Evolutionary conservation across 1,139 yeast genomes (phyloP).

Genomic region (Suhomyces kunorum): DNA sequence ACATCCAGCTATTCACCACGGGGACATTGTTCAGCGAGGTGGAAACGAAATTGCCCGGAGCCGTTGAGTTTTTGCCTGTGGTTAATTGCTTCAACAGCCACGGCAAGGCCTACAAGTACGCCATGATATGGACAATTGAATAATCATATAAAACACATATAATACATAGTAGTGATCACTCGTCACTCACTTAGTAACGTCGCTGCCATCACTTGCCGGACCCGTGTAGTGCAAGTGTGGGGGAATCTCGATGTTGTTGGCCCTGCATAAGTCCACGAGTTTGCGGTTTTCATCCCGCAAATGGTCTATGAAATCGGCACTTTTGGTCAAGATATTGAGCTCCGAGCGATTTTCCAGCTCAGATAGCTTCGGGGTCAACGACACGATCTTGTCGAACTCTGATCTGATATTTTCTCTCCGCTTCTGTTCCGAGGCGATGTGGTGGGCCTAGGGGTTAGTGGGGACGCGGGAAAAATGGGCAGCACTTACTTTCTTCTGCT

Average conservation of each 20-base stretch:
- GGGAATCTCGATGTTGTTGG: conserved; percentile 42
- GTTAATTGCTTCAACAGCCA: conserved; percentile 21
- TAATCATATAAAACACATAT: background rate
- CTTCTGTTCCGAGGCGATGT: conserved; percentile 53
- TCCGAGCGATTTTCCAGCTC: conserved; percentile 50
- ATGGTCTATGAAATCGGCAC: conserved; percentile 48
- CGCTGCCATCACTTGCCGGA: conserved; percentile 30
- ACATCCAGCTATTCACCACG: conserved; percentile 17
- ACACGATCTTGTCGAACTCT: conserved; percentile 48
- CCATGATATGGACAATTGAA: conserved; percentile 21
- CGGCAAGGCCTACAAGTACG: conserved; percentile 24
- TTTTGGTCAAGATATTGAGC: conserved; percentile 45
- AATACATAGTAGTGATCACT: conserved; percentile 1
- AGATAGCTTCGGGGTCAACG: conserved; percentile 43
- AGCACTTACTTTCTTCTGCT: conserved; percentile 45
- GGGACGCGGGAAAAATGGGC: background rate
- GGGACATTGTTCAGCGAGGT: conserved; percentile 2
- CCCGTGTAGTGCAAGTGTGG: conserved; percentile 41
- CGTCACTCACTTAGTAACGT: conserved; percentile 18
- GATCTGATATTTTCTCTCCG: conserved; percentile 49
- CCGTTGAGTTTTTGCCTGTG: conserved; percentile 32
- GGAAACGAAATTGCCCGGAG: background rate
- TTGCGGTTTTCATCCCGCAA: conserved; percentile 42
- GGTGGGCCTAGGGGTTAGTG: conserved; percentile 40
- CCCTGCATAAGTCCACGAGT: conserved; percentile 36